Conservation (phyloP, 805 yeast species). For the Starmerella ratchasimensis region DNA sequence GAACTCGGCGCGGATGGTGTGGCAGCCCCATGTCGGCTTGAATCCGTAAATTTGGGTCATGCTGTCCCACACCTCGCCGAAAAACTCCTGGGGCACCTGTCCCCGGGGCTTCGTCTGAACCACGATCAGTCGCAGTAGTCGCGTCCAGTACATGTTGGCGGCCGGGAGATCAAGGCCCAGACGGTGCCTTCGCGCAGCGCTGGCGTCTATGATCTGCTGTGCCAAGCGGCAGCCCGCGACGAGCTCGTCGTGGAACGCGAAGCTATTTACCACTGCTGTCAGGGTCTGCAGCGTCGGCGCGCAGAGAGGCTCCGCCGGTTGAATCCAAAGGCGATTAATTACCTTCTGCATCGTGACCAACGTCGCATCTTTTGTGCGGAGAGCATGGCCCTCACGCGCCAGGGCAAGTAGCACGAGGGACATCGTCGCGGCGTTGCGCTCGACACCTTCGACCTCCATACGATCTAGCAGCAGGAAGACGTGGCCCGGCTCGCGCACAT, state of each 20-base stretch:
- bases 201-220: conserved; percentile 6
- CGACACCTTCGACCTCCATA: conserved; percentile 19
- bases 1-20: conserved; percentile 16
- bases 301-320: no score
- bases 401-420: conserved; percentile 24
- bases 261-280: conserved; percentile 20
- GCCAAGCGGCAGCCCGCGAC: conserved; percentile 19
- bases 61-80: conserved; percentile 15
- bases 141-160: conserved; percentile 19
- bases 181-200: not conserved
- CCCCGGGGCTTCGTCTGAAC: conserved; percentile 15
- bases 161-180: conserved; percentile 13
- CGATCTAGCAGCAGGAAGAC: conserved; percentile 7
- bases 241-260: conserved; percentile 19
- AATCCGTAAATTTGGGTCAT: conserved; percentile 5
- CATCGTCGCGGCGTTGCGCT: conserved; percentile 25
- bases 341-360: not conserved
- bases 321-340: conserved; percentile 23
- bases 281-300: conserved; percentile 18
- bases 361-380: not conserved
- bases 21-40: conserved; percentile 15
- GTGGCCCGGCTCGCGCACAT: not conserved
- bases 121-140: conserved; percentile 17
- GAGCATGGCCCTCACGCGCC: conserved; percentile 18
- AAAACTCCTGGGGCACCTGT: conserved; percentile 4